Evolutionary conservation across 768 basidiomycete species (phyloP).

Genomic region (Tephrocybe sp.): DNA sequence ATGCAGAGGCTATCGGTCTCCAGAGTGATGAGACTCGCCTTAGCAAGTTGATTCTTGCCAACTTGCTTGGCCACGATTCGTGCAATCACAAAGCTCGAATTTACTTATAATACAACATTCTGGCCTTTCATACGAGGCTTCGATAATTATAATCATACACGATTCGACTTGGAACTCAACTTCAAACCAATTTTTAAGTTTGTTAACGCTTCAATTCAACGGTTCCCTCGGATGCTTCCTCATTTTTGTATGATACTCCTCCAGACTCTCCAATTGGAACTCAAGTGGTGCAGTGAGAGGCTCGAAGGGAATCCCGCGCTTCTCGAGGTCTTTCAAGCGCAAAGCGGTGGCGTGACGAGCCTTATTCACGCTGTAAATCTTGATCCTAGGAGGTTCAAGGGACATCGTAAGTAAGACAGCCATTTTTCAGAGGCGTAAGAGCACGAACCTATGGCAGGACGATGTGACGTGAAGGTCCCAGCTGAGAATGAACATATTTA

Average conservation of each 20-base stretch:
- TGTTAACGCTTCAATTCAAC: conserved; percentile 16
- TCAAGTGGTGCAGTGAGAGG: conserved; percentile 40
- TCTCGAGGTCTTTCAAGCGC: conserved; percentile 38
- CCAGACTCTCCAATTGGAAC: conserved; percentile 28
- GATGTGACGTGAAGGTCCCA: conserved; percentile 55
- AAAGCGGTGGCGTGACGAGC: conserved; percentile 37
- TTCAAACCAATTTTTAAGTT: neutral
- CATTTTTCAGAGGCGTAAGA: neutral
- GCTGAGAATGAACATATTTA: conserved; percentile 21
- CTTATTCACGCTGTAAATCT: conserved; percentile 50
- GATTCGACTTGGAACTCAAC: too few relatives aligned
- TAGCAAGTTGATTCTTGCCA: too few relatives aligned
- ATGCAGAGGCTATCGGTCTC: too few relatives aligned
- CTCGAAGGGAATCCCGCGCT: conserved; percentile 34
- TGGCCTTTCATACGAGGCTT: too few relatives aligned
- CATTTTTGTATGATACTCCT: conserved; percentile 26
- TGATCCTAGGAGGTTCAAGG: conserved; percentile 32
- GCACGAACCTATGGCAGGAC: conserved; percentile 36
- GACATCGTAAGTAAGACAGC: neutral
- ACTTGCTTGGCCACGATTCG: too few relatives aligned
- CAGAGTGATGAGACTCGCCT: too few relatives aligned
- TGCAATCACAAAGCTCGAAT: too few relatives aligned
- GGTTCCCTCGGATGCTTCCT: conserved; percentile 30
- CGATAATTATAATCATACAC: neutral
- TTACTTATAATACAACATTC: too few relatives aligned